Evolutionary conservation across 805 yeast genomes (phyloP).

Genomic region (Candida khao-thaluensis): DNA sequence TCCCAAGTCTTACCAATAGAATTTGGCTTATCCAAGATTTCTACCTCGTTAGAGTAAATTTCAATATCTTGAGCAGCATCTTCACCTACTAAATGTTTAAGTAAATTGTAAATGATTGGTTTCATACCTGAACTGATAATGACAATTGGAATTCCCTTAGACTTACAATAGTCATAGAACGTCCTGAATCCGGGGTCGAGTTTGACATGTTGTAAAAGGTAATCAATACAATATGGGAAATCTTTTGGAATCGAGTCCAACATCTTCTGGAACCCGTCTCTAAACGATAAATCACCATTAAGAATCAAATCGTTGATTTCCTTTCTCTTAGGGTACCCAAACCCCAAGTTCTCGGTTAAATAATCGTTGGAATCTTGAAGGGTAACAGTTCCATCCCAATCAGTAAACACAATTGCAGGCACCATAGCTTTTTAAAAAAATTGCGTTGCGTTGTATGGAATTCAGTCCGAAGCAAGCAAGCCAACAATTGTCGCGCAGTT

Average conservation of each 20-base stretch:
- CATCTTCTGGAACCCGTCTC: conserved; percentile 86
- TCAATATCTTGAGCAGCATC: conserved; percentile 70
- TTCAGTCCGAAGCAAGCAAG: conserved; percentile 4
- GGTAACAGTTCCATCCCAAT: conserved; percentile 98
- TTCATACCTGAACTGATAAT: conserved; percentile 93
- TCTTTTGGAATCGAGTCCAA: conserved; percentile 74
- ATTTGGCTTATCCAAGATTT: conserved; percentile 28
- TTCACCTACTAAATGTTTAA: conserved; percentile 71
- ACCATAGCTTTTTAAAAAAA: no score
- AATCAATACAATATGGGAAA: conserved; percentile 77
- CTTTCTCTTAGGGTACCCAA: conserved; percentile 68
- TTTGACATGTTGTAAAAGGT: conserved; percentile 59
- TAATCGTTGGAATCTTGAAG: conserved; percentile 92
- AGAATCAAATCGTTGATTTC: conserved; percentile 71
- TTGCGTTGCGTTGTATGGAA: no score
- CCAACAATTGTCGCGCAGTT: conserved; percentile 5
- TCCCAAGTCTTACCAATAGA: conserved; percentile 66
- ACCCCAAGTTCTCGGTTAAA: conserved; percentile 85
- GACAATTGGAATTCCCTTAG: conserved; percentile 72
- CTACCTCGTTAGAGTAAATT: conserved; percentile 79
- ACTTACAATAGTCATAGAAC: conserved; percentile 77
- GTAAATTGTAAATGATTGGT: conserved; percentile 80
- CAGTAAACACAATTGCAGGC: conserved; percentile 84
- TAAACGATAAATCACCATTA: conserved; percentile 62
- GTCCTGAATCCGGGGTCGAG: conserved; percentile 89